These are phyloP conservation scores for Thelonectria discophora DNA, from an alignment of 2,329 filamentous ascomycete genomes.

Conservation along the genomic window DNA sequence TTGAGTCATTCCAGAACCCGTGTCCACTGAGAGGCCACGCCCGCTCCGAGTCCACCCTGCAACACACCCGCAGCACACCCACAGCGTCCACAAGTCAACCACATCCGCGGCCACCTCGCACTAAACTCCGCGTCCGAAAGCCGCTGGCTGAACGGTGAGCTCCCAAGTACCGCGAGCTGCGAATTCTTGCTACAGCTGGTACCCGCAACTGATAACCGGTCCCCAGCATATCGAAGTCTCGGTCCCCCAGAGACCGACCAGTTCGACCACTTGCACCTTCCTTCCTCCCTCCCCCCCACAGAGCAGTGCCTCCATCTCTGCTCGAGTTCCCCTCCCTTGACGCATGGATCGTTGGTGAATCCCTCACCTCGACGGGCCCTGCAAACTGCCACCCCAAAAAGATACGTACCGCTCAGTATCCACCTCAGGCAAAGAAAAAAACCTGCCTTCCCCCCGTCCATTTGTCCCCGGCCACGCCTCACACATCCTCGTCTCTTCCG, in stretches of 20 bases:
- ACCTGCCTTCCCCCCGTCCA: slow-evolving; percentile 42
- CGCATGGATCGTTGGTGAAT: slow-evolving; percentile 22
- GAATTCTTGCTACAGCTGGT: slow-evolving; percentile 2
- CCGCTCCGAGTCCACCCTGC: slow-evolving; percentile 27
- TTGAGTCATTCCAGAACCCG: slow-evolving; percentile 43
- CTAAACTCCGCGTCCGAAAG: slow-evolving; percentile 29
- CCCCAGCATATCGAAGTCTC: slow-evolving; percentile 7
- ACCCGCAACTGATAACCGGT: slow-evolving; percentile 1
- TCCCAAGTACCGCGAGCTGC: slow-evolving; percentile 18
- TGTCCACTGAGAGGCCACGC: slow-evolving; percentile 27
- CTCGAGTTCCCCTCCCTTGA: slow-evolving; percentile 33
- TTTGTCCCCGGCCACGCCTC: slow-evolving; percentile 32
- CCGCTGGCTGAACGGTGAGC: slow-evolving; percentile 7
- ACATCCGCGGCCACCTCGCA: slow-evolving; percentile 17
- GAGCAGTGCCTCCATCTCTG: slow-evolving; percentile 14
- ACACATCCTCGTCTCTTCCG: slow-evolving; percentile 36
- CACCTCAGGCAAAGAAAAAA: slow-evolving; percentile 45
- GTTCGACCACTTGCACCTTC: slow-evolving; percentile 6
- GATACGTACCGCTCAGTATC: slow-evolving; percentile 31
- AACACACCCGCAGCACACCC: slow-evolving; percentile 35
- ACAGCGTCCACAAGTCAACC: background rate
- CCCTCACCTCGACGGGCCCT: background rate
- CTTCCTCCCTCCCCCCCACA: slow-evolving; percentile 3
- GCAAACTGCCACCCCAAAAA: slow-evolving; percentile 5
- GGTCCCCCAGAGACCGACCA: slow-evolving; percentile 3